Evolutionary conservation across 345 rosid species (phyloP).

Genomic region (Balakata baccata): DNA sequence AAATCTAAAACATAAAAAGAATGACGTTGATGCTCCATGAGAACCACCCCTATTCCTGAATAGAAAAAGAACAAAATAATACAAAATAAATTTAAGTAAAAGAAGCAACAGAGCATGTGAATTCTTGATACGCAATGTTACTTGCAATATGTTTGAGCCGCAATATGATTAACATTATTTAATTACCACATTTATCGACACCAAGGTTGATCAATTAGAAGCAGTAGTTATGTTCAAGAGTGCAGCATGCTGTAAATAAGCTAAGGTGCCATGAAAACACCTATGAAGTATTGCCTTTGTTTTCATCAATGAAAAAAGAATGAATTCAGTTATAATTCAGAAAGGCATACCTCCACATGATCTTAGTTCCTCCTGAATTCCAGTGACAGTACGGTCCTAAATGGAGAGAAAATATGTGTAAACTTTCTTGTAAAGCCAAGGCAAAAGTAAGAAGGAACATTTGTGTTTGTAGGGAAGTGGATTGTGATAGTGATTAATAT

Average conservation of each 20-base stretch:
- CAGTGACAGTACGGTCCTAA: constrained; percentile 40
- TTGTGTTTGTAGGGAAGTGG: not conserved
- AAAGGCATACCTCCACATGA: constrained; percentile 31
- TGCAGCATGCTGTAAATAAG: not conserved
- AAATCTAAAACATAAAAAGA: not conserved
- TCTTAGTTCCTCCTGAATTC: constrained; percentile 29
- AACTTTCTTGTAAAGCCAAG: not conserved
- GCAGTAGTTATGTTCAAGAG: not conserved
- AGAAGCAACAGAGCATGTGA: not conserved
- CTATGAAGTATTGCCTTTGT: not conserved
- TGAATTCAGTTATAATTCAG: not conserved
- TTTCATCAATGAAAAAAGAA: not conserved
- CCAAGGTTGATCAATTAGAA: not conserved
- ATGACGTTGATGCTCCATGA: not conserved
- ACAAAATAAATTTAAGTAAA: too few species aligned
- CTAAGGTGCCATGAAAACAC: not conserved
- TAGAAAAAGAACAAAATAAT: not conserved
- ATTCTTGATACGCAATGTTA: not conserved
- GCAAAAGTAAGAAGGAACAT: not conserved
- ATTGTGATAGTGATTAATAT: not conserved
- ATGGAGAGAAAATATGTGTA: not conserved
- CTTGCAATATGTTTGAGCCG: too few species aligned
- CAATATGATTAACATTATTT: too few species aligned
- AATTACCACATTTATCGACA: not conserved
- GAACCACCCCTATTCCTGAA: not conserved